phyloP scores from a whole-genome alignment of 768 basidiomycete species.

The Hirschioporus abietinus region DNA sequence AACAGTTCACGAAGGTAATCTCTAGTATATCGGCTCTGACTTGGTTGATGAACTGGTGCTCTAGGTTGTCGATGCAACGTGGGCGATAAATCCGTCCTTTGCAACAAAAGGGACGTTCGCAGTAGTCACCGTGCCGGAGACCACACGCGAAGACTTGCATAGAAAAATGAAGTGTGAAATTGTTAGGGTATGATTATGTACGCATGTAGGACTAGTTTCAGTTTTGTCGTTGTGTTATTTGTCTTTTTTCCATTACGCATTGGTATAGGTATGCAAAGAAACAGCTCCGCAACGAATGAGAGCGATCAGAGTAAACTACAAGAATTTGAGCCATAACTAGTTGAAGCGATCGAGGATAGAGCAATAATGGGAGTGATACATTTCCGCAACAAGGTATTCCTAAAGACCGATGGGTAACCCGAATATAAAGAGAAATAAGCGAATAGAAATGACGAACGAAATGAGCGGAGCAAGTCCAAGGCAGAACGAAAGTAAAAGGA shows the following conservation, averaged over 20 bases:
- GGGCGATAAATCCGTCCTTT: slow-evolving; percentile 83
- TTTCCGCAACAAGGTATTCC: neutral
- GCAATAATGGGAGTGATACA: slow-evolving; percentile 1
- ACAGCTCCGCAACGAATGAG: neutral
- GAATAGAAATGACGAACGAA: neutral
- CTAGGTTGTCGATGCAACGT: slow-evolving; percentile 72
- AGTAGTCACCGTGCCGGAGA: slow-evolving; percentile 7
- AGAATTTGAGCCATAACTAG: neutral
- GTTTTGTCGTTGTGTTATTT: neutral
- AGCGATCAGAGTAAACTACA: neutral
- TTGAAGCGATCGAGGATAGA: neutral
- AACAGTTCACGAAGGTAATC: slow-evolving; percentile 83
- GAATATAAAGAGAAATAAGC: neutral
- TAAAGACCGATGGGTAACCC: slow-evolving; percentile 1
- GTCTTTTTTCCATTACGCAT: neutral
- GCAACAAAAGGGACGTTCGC: slow-evolving; percentile 58
- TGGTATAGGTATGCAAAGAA: neutral
- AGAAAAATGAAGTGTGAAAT: neutral
- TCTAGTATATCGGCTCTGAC: neutral
- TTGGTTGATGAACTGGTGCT: neutral
- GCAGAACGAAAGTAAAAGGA: neutral
- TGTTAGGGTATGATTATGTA: neutral
- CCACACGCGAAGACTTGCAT: neutral
- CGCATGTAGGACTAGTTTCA: neutral
- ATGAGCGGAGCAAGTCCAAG: neutral